Conservation (phyloP, 495 filamentous ascomycete genomes). For the Letharia columbiana region DNA sequence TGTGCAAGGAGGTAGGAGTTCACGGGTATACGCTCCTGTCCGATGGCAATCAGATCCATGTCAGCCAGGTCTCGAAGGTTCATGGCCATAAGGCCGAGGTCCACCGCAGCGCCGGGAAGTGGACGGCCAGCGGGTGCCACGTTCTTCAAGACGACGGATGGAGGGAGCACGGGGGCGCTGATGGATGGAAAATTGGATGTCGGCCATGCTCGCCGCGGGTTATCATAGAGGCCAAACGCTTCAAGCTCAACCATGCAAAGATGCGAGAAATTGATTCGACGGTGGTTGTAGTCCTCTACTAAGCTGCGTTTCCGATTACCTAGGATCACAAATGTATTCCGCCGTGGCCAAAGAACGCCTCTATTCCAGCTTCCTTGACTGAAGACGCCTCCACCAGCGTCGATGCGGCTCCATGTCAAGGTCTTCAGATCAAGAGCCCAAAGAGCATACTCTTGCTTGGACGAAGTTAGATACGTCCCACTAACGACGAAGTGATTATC, state of each 20-base stretch:
- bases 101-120: slow-evolving; percentile 62
- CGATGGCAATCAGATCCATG: slow-evolving; percentile 89
- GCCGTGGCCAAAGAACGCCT: slow-evolving; percentile 81
- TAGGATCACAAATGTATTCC: slow-evolving; percentile 90
- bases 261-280: slow-evolving; percentile 94
- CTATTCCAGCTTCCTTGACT: slow-evolving; percentile 95
- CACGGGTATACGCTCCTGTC: slow-evolving; percentile 83
- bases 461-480: slow-evolving; percentile 92
- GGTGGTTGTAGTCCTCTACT: slow-evolving; percentile 98
- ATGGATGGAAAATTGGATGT: slow-evolving; percentile 73
- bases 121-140: slow-evolving; percentile 62
- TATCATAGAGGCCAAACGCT: slow-evolving; percentile 94
- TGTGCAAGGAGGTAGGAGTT: slow-evolving; percentile 81
- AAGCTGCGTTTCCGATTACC: slow-evolving; percentile 86
- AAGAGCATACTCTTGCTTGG: slow-evolving; percentile 95
- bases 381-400: slow-evolving; percentile 89
- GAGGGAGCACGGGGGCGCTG: slow-evolving; percentile 56
- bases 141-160: slow-evolving; percentile 49
- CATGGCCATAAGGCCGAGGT: slow-evolving; percentile 74
- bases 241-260: slow-evolving; percentile 94
- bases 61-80: slow-evolving; percentile 79
- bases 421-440: slow-evolving; percentile 89
- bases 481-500: slow-evolving; percentile 94
- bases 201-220: slow-evolving; percentile 66
- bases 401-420: slow-evolving; percentile 88